Conservation (phyloP, 768 basidiomycete species). For the Lentinula sp. region DNA sequence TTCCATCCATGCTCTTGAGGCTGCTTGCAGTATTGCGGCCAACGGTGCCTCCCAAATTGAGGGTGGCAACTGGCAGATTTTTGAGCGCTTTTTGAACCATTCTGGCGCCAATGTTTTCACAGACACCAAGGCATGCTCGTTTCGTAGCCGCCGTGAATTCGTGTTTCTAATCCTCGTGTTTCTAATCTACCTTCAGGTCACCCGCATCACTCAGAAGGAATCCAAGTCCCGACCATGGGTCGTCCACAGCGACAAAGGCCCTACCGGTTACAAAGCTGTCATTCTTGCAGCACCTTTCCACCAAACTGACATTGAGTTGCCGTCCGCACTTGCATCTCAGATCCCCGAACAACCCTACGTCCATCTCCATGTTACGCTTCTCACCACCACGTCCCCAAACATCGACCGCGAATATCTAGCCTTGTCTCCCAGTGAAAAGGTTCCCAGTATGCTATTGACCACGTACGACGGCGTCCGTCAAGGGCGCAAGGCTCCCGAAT, state of each 20-base stretch:
- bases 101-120: constrained; percentile 69
- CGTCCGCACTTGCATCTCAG: constrained; percentile 37
- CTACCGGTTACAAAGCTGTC: constrained; percentile 58
- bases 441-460: constrained; percentile 69
- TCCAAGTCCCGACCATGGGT: constrained; percentile 43
- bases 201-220: constrained; percentile 40
- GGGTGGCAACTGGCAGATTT: constrained; percentile 83
- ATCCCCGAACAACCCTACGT: constrained; percentile 75
- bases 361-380: constrained; percentile 81
- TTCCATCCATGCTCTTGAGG: constrained; percentile 73
- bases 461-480: constrained; percentile 53
- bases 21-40: constrained; percentile 66
- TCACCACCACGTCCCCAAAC: constrained; percentile 66
- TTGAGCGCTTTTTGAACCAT: constrained; percentile 69
- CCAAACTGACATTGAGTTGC: constrained; percentile 51
- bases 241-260: constrained; percentile 41
- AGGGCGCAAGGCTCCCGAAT: constrained; percentile 63
- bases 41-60: constrained; percentile 56
- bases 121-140: constrained; percentile 52
- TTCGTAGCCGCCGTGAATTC: background rate
- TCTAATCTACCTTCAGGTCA: constrained; percentile 34
- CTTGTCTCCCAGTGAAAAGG: constrained; percentile 31
- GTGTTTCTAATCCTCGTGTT: background rate
- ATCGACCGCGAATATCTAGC: constrained; percentile 69
- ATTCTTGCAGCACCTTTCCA: constrained; percentile 88